phyloP scores from a whole-genome alignment of 495 filamentous ascomycete genomes.

The Xylaria palmicola region DNA sequence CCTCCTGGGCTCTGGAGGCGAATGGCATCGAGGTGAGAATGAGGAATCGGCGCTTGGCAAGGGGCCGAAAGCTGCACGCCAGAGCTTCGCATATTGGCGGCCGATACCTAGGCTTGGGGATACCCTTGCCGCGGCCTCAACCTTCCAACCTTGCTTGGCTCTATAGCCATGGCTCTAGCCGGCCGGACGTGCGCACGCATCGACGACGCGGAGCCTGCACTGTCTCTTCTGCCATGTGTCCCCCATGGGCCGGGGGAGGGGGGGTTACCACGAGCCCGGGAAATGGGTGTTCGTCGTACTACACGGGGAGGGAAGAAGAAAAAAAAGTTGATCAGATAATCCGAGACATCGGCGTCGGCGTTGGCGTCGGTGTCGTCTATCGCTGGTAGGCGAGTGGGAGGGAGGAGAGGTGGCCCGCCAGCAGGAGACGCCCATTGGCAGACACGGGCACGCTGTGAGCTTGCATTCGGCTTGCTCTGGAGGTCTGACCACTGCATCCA shows the following conservation, averaged over 20 bases:
- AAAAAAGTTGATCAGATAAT: not conserved
- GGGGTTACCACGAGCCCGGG: not conserved
- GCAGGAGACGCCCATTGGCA: constrained; percentile 3
- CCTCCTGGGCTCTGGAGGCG: constrained; percentile 6
- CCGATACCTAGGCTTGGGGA: not conserved
- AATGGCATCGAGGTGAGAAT: constrained; percentile 8
- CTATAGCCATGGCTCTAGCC: too few relatives aligned
- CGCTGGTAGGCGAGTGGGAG: not conserved
- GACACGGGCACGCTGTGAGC: not conserved
- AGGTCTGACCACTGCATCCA: constrained; percentile 5
- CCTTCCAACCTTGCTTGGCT: too few relatives aligned
- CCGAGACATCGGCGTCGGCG: constrained; percentile 7
- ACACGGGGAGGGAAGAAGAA: not conserved
- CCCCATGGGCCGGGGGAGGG: not conserved
- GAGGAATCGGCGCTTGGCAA: constrained; percentile 9
- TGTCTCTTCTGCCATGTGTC: constrained; percentile 5
- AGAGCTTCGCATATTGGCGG: constrained; percentile 6
- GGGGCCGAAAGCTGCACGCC: constrained; percentile 4
- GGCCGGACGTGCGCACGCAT: too few relatives aligned
- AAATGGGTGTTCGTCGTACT: not conserved
- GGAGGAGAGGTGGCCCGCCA: not conserved
- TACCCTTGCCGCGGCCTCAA: not conserved
- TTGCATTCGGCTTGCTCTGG: not conserved
- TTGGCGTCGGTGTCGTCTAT: not conserved
- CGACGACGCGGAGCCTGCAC: not conserved